phyloP scores from a whole-genome alignment of 1,139 yeast genomes.

The Saccharomyces hybrid region DNA sequence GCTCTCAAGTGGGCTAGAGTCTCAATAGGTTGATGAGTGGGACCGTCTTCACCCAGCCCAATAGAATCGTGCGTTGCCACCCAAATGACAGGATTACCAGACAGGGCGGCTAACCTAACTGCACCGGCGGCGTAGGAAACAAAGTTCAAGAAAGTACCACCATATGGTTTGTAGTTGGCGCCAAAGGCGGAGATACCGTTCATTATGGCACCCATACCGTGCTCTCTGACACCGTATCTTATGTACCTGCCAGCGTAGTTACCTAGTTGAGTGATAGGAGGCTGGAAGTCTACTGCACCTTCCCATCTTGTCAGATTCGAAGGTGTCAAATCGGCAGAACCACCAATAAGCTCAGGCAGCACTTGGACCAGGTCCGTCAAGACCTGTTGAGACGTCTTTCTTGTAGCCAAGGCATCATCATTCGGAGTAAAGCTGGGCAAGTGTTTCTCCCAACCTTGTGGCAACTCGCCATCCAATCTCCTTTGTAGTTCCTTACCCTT shows the following conservation, averaged over 20 bases:
- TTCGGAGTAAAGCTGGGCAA: slow-evolving; percentile 73
- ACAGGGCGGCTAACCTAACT: slow-evolving; percentile 86
- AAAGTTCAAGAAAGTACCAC: slow-evolving; percentile 97
- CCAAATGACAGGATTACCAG: slow-evolving; percentile 91
- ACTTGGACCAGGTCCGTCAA: slow-evolving; percentile 55
- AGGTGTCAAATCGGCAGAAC: slow-evolving; percentile 97
- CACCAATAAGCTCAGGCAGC: slow-evolving; percentile 91
- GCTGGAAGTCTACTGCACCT: slow-evolving; percentile 89
- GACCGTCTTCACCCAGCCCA: slow-evolving; percentile 99
- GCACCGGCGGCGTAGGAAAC: slow-evolving; percentile 98
- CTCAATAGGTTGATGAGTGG: slow-evolving; percentile 99
- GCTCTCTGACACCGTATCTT: slow-evolving; percentile 99
- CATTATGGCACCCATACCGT: slow-evolving; percentile 98
- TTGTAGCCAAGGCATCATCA: slow-evolving; percentile 85
- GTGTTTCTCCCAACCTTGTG: slow-evolving; percentile 69
- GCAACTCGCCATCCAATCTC: slow-evolving; percentile 74
- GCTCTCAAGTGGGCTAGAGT: slow-evolving; percentile 97
- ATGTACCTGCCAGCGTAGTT: slow-evolving; percentile 87
- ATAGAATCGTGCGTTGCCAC: slow-evolving; percentile 98
- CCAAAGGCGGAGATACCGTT: slow-evolving; percentile 97
- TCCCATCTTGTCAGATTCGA: slow-evolving; percentile 92
- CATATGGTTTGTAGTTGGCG: slow-evolving; percentile 83
- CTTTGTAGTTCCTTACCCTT: slow-evolving; percentile 74
- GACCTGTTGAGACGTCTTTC: slow-evolving; percentile 88
- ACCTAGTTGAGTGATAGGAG: slow-evolving; percentile 75